Evolutionary conservation across 305 asterid species (phyloP).

Genomic region (Fraxinus platypoda): DNA sequence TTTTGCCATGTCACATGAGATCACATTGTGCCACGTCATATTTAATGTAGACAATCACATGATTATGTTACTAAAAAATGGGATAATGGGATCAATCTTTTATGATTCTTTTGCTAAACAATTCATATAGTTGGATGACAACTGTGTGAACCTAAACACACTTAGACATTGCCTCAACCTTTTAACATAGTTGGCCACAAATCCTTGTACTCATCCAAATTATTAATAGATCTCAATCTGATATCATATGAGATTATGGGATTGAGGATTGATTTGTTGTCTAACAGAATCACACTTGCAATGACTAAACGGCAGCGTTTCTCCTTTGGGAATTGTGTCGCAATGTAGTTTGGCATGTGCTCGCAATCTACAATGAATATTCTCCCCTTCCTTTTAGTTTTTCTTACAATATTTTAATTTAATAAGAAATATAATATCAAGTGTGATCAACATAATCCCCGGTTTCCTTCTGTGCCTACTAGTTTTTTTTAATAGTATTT

Average conservation of each 20-base stretch:
- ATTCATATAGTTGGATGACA: background rate
- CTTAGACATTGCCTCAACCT: background rate
- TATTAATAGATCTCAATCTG: background rate
- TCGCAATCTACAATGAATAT: background rate
- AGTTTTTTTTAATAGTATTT: background rate
- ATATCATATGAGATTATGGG: background rate
- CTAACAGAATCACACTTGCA: background rate
- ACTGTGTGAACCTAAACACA: background rate
- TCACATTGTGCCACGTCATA: background rate
- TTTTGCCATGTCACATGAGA: background rate
- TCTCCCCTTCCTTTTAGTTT: background rate
- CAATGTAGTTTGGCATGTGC: background rate
- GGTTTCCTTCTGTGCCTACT: background rate
- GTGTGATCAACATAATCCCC: background rate
- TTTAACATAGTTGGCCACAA: background rate
- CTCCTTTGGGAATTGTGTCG: background rate
- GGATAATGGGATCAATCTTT: background rate
- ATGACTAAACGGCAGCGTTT: background rate
- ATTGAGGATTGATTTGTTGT: background rate
- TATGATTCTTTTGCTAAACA: background rate
- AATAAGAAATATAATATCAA: background rate
- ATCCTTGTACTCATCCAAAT: background rate
- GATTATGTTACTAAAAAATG: background rate
- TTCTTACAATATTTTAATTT: background rate
- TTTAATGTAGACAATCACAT: background rate